Evolutionary conservation across 371 early-diverging fungal genomes (phyloP), one percentile per base, ranked within the genome.

Genomic region (Mucor velutinosus): DNA sequence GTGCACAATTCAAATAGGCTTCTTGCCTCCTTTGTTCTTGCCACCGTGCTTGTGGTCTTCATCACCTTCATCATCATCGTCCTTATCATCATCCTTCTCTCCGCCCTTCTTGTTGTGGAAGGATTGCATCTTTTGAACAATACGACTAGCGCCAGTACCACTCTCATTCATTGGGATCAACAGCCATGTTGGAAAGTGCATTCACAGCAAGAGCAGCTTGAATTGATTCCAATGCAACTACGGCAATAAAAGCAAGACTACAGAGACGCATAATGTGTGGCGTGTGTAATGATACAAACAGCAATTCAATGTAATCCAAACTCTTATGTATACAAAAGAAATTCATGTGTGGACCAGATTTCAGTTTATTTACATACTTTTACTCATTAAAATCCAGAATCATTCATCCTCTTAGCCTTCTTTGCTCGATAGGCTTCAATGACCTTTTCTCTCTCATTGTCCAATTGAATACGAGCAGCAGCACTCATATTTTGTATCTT

Each of bases 361-460:
- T 1, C 30, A 27, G 4, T 43, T 56, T 65, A 65, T 41, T 35
- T 30, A 55, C 30, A 29, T 27, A 61, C 43, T 67, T 55, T 56
- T 60, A 41, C 53, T 35, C 37, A 17, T 62, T 71, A 55, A 55
- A 37, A 68, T 27, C 76, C 76, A 15, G 76, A 60, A 17, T 67
- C 74, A 27, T 62, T 63, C 76, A 79, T 75, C 71, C 64, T 74
- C 62, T 85, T 78, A 4, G 80, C 82, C 56, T 85, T 85, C 47
- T 79, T 78, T n/a, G 80, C 82, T 49, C 85, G 64, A 45, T 85
- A 85, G 7, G 75, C 60, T 32, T 74, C 76, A 51, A 85, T 78
- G 15, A 76, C 80, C 32, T 74, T 73, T 35, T 77, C 76, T 49
- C 85, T 78, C 55, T 85, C 83, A 21, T 62, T 65, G 1, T 83